phyloP scores from a whole-genome alignment of 495 filamentous ascomycete genomes.

The Usnea hakonensis region DNA sequence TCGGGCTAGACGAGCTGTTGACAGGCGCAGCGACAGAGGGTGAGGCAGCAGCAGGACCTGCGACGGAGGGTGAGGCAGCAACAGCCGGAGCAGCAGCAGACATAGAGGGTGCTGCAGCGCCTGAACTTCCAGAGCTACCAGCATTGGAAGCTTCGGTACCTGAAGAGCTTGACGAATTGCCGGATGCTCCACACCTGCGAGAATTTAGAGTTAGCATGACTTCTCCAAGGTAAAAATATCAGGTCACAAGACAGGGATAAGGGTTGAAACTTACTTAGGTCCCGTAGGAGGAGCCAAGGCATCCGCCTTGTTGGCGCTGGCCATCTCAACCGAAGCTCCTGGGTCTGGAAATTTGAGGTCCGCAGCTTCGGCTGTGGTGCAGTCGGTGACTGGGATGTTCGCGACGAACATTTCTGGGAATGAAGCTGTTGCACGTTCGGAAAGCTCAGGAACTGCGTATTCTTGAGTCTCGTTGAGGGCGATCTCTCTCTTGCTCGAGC shows the following conservation, averaged over 20 bases:
- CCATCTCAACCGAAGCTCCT: conserved; percentile 15
- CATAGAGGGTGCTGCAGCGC: background rate
- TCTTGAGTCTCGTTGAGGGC: conserved; percentile 7
- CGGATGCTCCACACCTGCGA: conserved; percentile 4
- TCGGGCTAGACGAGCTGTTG: conserved; percentile 7
- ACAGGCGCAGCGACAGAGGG: conserved; percentile 1
- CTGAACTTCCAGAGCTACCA: background rate
- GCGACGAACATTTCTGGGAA: conserved; percentile 51
- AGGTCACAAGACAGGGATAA: no score
- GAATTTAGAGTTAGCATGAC: no score
- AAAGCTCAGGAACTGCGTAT: conserved; percentile 7
- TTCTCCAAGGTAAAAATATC: no score
- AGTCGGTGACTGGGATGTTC: conserved; percentile 39
- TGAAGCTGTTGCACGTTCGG: conserved; percentile 16
- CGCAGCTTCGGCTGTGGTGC: conserved; percentile 29
- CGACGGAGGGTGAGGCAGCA: background rate
- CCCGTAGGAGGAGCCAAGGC: conserved; percentile 12
- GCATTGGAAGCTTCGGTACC: background rate
- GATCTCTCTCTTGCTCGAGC: conserved; percentile 32
- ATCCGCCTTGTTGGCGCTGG: background rate
- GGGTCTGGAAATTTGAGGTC: conserved; percentile 22
- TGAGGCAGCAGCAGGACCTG: background rate
- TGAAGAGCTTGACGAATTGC: background rate
- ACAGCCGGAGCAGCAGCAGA: background rate
- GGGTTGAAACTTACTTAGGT: background rate